Base-by-base conservation (phyloP, 2,329 filamentous ascomycete genomes). In the Pestalotiopsis sp. region DNA sequence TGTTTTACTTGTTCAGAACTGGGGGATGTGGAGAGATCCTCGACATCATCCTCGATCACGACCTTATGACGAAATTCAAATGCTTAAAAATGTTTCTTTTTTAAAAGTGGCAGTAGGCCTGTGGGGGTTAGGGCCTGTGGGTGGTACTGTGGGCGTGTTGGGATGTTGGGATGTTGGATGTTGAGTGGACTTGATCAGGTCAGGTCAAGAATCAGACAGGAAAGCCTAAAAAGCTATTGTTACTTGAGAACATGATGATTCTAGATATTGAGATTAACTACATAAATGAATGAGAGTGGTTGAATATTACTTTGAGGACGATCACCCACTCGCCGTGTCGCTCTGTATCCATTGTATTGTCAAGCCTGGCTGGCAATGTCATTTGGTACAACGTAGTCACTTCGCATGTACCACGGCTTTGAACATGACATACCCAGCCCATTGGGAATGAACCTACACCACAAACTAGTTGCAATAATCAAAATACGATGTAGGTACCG, bases 41-140 rank as follows among this genome's bases (percentile, higher is more conserved):
- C 70, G 72, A 71, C 76, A 74, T 76, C 69, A 75, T 69, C 75
- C 78, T 77, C 73, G 72, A 70, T 78, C 71, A 78, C 70, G 77
- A 79, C 73, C 73, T 79, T 73, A 80, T 76, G 76, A 80, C 73
- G 75, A 77, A 73, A 72, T 73, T 75, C 31, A 36, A 36, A 36
- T 36, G 31, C 31, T 36, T 36, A 36, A 36, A 36, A 36, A 36
- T 76, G 77, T 76, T 72, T 77, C 74, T 76, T 74, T 70, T 77
- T 74, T 71, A 81, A 80, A 81, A 78, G 77, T 76, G 75, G 78
- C 76, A 79, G 78, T 80, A 78, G 78, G 73, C 76, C 75, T 76
- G 74, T 73, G 75, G 73, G 75, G 73, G 74, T 7, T 36, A 36
- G 31, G 31, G 31, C 31, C 31, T 36, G 31, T 36, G 31, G 31